phyloP scores from a whole-genome alignment of 352 stramenopile genomes.

The Phytophthora multivora region DNA sequence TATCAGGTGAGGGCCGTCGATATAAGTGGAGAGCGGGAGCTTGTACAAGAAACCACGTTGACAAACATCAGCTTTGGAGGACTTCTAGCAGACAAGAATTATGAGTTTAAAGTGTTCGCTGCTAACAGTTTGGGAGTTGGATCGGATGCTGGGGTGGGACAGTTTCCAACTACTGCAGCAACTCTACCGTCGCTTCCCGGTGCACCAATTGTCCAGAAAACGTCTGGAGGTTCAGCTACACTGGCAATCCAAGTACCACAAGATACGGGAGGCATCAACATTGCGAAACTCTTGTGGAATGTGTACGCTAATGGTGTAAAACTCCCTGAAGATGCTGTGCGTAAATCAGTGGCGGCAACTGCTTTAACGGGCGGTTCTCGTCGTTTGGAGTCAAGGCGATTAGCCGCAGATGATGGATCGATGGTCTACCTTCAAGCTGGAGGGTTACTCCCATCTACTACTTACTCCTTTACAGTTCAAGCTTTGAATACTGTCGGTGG shows the following conservation, averaged over 20 bases:
- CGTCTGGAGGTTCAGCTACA: constrained; percentile 45
- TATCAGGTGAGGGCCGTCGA: constrained; percentile 45
- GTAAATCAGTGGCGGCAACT: neutral
- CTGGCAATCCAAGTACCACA: constrained; percentile 36
- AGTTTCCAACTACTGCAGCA: constrained; percentile 31
- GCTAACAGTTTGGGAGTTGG: constrained; percentile 47
- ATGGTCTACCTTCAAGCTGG: constrained; percentile 46
- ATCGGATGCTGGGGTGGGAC: constrained; percentile 30
- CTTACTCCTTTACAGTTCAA: constrained; percentile 53
- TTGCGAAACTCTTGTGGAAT: constrained; percentile 34
- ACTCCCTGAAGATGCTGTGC: constrained; percentile 26
- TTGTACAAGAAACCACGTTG: constrained; percentile 1
- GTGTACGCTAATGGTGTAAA: constrained; percentile 51
- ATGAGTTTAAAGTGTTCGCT: constrained; percentile 59
- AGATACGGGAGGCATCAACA: constrained; percentile 48
- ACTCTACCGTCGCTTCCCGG: constrained; percentile 38
- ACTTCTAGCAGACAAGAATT: constrained; percentile 42
- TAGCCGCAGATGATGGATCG: constrained; percentile 1
- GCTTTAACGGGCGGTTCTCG: neutral
- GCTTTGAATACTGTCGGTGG: constrained; percentile 36
- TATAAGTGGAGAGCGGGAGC: neutral
- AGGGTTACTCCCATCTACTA: constrained; percentile 41
- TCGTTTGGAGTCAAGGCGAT: neutral
- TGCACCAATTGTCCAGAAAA: constrained; percentile 26
- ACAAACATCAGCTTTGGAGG: constrained; percentile 36